Percentiles rank a stretch among this genome's conserved stretches.
Conservation (phyloP, 495 filamentous ascomycete species). For the Glarea lozoyensis region DNA sequence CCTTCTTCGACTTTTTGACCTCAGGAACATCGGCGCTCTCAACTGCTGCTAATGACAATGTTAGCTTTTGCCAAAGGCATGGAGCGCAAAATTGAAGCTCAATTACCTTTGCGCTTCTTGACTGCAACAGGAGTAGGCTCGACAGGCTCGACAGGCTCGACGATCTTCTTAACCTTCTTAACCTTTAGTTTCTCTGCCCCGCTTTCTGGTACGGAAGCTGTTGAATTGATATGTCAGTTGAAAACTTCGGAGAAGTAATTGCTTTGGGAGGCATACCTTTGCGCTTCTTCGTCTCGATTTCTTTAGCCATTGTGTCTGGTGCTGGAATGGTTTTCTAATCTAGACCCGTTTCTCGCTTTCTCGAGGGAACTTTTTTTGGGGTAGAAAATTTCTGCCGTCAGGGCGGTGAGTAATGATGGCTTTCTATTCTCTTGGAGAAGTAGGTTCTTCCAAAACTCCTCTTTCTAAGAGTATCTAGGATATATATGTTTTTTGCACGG, state of each 20-base stretch:
- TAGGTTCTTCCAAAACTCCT: too few species aligned
- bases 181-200: conserved; percentile 37
- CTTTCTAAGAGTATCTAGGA: too few species aligned
- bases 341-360: background rate
- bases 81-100: conserved; percentile 2
- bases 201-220: conserved; percentile 15
- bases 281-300: conserved; percentile 60
- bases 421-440: too few species aligned
- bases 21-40: conserved; percentile 17
- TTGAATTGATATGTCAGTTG: background rate
- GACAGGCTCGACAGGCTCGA: too few species aligned
- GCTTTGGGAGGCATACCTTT: conserved; percentile 67
- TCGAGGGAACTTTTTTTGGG: conserved; percentile 11
- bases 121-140: conserved; percentile 18
- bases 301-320: conserved; percentile 52
- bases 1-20: conserved; percentile 21
- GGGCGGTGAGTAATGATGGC: too few species aligned
- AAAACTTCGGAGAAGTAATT: too few species aligned
- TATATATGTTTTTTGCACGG: too few species aligned
- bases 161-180: conserved; percentile 21
- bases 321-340: conserved; percentile 1
- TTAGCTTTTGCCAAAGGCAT: background rate
- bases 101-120: conserved; percentile 43
- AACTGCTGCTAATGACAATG: conserved; percentile 24
- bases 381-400: background rate